Base-by-base conservation (phyloP, 352 stramenopile species). In the Globisporangium acanthophoron region DNA sequence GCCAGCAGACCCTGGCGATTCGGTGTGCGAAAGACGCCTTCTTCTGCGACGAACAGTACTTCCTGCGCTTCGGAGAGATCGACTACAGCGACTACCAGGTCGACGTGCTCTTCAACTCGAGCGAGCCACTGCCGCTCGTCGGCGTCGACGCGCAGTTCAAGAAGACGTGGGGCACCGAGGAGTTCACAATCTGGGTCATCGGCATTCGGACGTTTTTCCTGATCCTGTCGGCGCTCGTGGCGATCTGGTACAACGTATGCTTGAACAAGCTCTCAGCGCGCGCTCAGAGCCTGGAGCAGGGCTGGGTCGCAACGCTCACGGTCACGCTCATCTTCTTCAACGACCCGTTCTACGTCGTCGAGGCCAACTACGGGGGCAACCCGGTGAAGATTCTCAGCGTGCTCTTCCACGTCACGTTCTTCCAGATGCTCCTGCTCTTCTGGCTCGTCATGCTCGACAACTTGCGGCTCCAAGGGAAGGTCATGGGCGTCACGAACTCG, bases 361-460 rank as follows among this genome's bases (percentile, higher is more conserved):
- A 87, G 40, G 73, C 73, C 13, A 68, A 54, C 8, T 81, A 69
- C 39, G 74, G 74, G 16, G 78, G 77, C 57, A 78, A 81, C 52
- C 54, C 74, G 1, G 63, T 76, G 47, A 68, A 74, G 39, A 69
- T 87, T 12, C 65, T 87, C 27, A 78, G 63, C 33, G 64, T 85
- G 11, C 55, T 71, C 1, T 85, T 87, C 54, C 77, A 83, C 58
- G 69, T 76, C 16, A 78, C 74, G 3, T 87, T 87, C 62, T 82
- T 85, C 58, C 70, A 83, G 62, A 57, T 81, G 33, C 48, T 87
- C 46, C 56, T 87, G 33, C 61, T 87, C 18, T 87, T 80, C 47
- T 85, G 77, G 77, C 50, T 81, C 21, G 69, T 87, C 20, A 64
- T 69, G 20, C 64, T 85, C 24, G 77, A 87, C 62, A 87, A 87